Evolutionary conservation across 2,329 filamentous ascomycete genomes (phyloP), one percentile per base, ranked within the genome.

Genomic region (Aspergillus arachidicola): DNA sequence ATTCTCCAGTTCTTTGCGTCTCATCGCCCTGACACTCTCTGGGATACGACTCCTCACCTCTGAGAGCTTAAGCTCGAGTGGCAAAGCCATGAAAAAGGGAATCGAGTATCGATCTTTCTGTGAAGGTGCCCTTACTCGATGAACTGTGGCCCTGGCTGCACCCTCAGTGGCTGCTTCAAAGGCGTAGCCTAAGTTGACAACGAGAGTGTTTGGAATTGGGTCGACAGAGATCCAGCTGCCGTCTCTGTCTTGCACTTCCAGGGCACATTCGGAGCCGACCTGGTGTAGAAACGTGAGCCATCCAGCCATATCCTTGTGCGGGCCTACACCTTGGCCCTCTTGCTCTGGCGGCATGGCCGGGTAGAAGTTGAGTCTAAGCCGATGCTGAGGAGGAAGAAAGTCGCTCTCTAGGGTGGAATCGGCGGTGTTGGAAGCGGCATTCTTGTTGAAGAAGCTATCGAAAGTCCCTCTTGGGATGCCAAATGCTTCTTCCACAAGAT

Each of bases 1-100:
- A 53, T 34, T 34, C 50, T 53, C 30, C 50, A 53, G 50, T 21
- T 34, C 50, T 53, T 53, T 53, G 50, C 50, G 28, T 53, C 26
- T 53, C 50, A 53, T 34, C 16, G 30, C 28, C 50, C 28, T 34
- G 16, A 53, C 50, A 34, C 50, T 53, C 28, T 53, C 45, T 28
- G 45, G 45, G 23, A 48, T 48, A 48, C 16, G 1, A 16, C 45
- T 48, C 45, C 45, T 48, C 12, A 48, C 45, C 45, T 48, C 28
- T 26, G 28, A 53, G 30, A 53, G 50, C 28, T 34, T 48, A 48
- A 28, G 45, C 16, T 48, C 45, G 23, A 28, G 45, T 19, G 45
- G 45, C 23, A 48, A 48, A 16, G 23, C 45, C 45, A 48, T 28
- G 45, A 48, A 48, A 48, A 48, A 48, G 4, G 45, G 45, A 12